A percentile compares a stretch with the other conserved stretches of the same genome.
Evolutionary conservation across 257 asterid genomes (phyloP).

Genomic region (Striga asiatica): DNA sequence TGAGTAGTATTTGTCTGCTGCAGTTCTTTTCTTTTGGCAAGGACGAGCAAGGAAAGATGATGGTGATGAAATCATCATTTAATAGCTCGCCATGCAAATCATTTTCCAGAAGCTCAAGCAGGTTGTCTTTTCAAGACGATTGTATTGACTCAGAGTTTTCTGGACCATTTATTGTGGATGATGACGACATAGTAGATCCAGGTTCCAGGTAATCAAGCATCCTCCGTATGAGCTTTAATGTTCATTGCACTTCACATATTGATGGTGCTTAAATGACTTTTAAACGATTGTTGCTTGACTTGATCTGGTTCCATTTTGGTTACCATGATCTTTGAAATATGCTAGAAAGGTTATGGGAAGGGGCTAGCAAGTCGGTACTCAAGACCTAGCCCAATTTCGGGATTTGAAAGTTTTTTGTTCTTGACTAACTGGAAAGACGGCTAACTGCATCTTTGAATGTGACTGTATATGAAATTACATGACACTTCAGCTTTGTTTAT

Average conservation of each 20-base stretch:
- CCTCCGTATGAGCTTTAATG: slow-evolving; percentile 8
- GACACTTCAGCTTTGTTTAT: background rate
- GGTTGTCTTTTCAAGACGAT: slow-evolving; percentile 64
- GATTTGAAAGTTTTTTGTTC: background rate
- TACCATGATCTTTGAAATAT: background rate
- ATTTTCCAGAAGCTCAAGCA: slow-evolving; percentile 54
- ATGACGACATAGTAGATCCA: slow-evolving; percentile 45
- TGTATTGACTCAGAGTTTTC: slow-evolving; percentile 58
- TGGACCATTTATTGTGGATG: slow-evolving; percentile 73
- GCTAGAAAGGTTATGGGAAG: background rate
- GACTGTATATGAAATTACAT: background rate
- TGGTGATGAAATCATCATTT: slow-evolving; percentile 28
- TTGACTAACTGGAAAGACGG: slow-evolving; percentile 1
- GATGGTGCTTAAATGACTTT: background rate
- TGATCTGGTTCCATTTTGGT: background rate
- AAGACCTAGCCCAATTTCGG: background rate
- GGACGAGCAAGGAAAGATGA: slow-evolving; percentile 36
- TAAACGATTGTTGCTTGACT: background rate
- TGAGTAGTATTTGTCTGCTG: slow-evolving; percentile 17
- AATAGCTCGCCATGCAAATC: slow-evolving; percentile 51
- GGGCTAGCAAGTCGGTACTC: background rate
- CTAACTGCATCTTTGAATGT: background rate
- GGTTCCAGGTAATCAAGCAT: slow-evolving; percentile 49
- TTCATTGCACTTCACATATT: slow-evolving; percentile 4
- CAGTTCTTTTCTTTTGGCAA: slow-evolving; percentile 34